Base-by-base conservation (phyloP, 148 eudicot genomes). In the Agrostemma githago region DNA sequence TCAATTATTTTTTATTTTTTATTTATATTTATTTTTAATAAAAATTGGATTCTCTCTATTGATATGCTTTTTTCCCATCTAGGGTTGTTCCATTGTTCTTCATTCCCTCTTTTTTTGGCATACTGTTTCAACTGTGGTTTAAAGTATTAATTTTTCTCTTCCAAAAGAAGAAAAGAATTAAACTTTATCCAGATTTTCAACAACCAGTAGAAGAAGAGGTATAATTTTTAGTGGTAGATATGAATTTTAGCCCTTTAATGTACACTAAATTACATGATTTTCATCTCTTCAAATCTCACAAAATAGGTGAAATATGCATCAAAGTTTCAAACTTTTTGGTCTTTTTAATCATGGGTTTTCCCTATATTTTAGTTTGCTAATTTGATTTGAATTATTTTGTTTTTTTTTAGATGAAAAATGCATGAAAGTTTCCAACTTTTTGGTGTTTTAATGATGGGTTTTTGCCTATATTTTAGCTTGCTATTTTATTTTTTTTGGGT, bases 51-150 rank as follows among this genome's bases (percentile, higher is more conserved):
- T 70, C 46, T 38, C n/a, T 26, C 46, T 74, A 20, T 20, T 40
- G 16, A 2, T 48, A n/a, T 6, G 8, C 43, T 19, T 70, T 54
- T 4, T 75, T 59, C 14, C 79, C 79, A 71, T 66, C 73, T 80
- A 80, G 83, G 83, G 83, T 80, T 80, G 48, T 73, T 80, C 46
- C 40, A 5, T 41, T 46, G 71, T 76, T 72, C 51, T 65, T 72
- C 71, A 43, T 64, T 21, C 67, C 62, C 70, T 51, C 80, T 76
- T 39, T 61, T 80, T 76, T 72, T 66, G 74, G 66, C 26, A 67
- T 67, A 66, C 17, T 40, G 62, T 40, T 59, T 65, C 60, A 6
- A 70, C 61, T 76, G 66, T 71, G 10, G 44, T 73, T 2, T 68
- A 1, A 62, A 68, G 17, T 20, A 74, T 4, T 74, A 21, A 21